A percentile compares a stretch with the other conserved stretches of the same genome.
Conservation (phyloP, 23 red algal genomes). For the Gracilariopsis chorda region DNA sequence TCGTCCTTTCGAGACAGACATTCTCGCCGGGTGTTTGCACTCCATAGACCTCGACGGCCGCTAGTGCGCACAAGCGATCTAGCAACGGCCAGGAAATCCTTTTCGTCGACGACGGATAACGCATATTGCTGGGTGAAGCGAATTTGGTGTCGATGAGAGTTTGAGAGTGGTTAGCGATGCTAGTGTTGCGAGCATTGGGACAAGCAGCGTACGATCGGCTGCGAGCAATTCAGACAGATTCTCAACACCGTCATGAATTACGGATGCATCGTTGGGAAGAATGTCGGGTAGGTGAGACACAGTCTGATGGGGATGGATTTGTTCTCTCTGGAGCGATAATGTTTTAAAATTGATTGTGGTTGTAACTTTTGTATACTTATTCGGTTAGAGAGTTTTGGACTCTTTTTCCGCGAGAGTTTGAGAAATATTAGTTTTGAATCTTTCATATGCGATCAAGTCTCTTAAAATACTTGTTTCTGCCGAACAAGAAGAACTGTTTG, state of each 20-base stretch:
- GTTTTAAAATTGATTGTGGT: no score
- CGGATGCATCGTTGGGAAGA: constrained; percentile 39
- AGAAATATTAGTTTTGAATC: no score
- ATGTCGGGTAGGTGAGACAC: constrained; percentile 38
- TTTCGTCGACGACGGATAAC: constrained; percentile 25
- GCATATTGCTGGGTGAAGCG: constrained; percentile 37
- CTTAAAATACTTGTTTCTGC: no score
- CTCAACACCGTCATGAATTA: not conserved
- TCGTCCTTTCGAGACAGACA: not conserved
- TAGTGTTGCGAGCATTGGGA: constrained; percentile 38
- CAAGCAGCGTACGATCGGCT: constrained; percentile 42
- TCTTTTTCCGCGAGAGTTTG: no score
- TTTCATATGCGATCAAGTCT: no score
- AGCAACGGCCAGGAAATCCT: constrained; percentile 35
- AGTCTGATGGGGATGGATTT: constrained; percentile 34
- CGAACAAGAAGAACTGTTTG: no score
- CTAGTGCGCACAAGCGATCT: constrained; percentile 18
- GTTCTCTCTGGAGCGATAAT: no score
- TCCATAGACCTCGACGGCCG: constrained; percentile 16
- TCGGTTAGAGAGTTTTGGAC: no score
- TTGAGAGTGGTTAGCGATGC: constrained; percentile 20
- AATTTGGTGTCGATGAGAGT: constrained; percentile 25
- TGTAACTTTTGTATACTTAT: no score
- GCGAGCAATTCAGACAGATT: constrained; percentile 34
- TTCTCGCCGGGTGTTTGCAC: not conserved